phyloP scores from a whole-genome alignment of 306 rosid genomes.

The Cucurbita ficifolia region DNA sequence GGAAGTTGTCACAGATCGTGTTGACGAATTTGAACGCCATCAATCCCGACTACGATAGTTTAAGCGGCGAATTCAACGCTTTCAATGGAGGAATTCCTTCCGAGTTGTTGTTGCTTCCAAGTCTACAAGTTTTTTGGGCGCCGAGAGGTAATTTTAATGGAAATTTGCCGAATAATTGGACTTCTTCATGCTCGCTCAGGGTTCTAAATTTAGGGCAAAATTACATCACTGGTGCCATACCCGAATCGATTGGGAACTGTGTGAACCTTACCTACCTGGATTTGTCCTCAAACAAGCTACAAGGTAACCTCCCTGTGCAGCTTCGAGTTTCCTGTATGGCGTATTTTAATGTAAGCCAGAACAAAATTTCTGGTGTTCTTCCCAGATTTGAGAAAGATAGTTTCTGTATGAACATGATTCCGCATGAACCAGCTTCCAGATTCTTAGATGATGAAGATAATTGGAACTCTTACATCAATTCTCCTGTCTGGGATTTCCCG shows the following conservation, averaged over 20 bases:
- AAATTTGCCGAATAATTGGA: conserved; percentile 34
- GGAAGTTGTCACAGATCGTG: conserved; percentile 21
- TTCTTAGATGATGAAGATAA: conserved; percentile 2
- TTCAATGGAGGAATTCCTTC: conserved; percentile 44
- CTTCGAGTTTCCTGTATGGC: conserved; percentile 45
- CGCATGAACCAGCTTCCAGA: conserved; percentile 8
- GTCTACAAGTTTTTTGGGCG: conserved; percentile 48
- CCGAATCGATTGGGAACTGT: conserved; percentile 33
- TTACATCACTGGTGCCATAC: conserved; percentile 31
- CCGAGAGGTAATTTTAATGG: conserved; percentile 59
- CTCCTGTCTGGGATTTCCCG: conserved; percentile 21
- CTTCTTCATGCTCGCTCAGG: conserved; percentile 30
- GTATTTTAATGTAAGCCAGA: conserved; percentile 49
- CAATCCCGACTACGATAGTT: conserved; percentile 16
- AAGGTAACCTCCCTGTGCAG: conserved; percentile 23
- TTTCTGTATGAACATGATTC: conserved; percentile 1
- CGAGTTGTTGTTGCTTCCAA: conserved; percentile 30
- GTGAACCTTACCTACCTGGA: conserved; percentile 41
- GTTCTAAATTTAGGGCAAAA: conserved; percentile 51
- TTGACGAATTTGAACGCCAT: not conserved
- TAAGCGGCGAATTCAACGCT: conserved; percentile 51
- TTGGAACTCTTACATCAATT: conserved; percentile 13
- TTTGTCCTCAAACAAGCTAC: conserved; percentile 45
- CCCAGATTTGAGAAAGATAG: conserved; percentile 20
- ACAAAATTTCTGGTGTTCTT: conserved; percentile 36